These are phyloP conservation scores for Picochlorum sp. DNA, from an alignment of 139 green algal genomes.

Conservation along the genomic window DNA sequence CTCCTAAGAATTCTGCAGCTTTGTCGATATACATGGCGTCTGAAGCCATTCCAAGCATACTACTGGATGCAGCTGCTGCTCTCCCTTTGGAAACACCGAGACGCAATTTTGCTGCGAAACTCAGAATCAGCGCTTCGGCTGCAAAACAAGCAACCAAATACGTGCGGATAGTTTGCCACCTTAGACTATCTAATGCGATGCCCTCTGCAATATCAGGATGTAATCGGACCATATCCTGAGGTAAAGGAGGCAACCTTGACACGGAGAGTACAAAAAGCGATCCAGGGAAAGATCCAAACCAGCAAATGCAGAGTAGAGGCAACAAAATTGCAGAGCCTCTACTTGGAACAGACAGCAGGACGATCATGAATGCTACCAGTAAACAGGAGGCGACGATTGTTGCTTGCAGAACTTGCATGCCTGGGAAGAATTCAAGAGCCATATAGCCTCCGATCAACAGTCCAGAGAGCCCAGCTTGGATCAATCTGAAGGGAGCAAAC, in stretches of 20 bases:
- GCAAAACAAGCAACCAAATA: conserved; percentile 69
- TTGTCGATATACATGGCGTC: conserved; percentile 12
- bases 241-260: conserved; percentile 27
- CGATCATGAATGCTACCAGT: conserved; percentile 53
- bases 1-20: conserved; percentile 37
- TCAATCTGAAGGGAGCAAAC: conserved; percentile 6
- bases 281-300: conserved; percentile 36
- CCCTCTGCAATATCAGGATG: conserved; percentile 7
- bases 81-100: conserved; percentile 32
- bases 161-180: conserved; percentile 7
- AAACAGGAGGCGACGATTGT: conserved; percentile 46
- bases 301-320: conserved; percentile 47
- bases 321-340: conserved; percentile 32
- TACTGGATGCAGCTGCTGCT: background rate
- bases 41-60: background rate
- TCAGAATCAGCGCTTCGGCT: conserved; percentile 73
- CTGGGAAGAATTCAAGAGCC: conserved; percentile 76
- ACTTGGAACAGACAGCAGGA: conserved; percentile 58
- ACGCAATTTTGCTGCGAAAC: conserved; percentile 85
- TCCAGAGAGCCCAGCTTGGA: conserved; percentile 30
- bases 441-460: conserved; percentile 70
- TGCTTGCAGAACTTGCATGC: conserved; percentile 48
- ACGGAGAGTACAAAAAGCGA: conserved; percentile 44
- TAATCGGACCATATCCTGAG: conserved; percentile 18
- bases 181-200: conserved; percentile 8